phyloP scores from a whole-genome alignment of 345 rosid genomes.

The Eutrema yunnanense region DNA sequence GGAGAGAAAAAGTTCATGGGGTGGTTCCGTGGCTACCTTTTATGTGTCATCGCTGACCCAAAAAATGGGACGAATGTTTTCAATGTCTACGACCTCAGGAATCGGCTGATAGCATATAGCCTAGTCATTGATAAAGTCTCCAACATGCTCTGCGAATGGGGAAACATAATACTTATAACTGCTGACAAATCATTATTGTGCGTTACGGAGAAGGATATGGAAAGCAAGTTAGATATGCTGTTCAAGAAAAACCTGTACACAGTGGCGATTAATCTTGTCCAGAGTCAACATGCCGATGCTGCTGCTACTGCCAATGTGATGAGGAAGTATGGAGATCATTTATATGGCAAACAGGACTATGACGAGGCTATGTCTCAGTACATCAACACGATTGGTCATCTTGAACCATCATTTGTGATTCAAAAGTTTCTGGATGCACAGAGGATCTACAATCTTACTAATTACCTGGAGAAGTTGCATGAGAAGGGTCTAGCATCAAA shows the following conservation, averaged over 20 bases:
- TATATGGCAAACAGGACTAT: conserved; percentile 89
- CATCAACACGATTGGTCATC: conserved; percentile 86
- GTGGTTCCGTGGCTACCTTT: conserved; percentile 93
- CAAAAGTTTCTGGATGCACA: conserved; percentile 98
- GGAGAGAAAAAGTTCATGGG: conserved; percentile 92
- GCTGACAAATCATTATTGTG: conserved; percentile 69
- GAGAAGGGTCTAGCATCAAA: conserved; percentile 99
- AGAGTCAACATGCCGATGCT: conserved; percentile 97
- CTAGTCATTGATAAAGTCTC: conserved; percentile 76
- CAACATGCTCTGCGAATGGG: conserved; percentile 97
- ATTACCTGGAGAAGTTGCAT: conserved; percentile 88
- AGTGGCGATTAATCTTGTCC: conserved; percentile 94
- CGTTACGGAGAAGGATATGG: conserved; percentile 97
- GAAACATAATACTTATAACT: conserved; percentile 74
- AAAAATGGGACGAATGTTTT: conserved; percentile 64
- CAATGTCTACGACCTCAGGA: conserved; percentile 88
- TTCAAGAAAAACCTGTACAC: conserved; percentile 94
- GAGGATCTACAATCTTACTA: conserved; percentile 96
- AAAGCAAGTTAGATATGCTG: conserved; percentile 97
- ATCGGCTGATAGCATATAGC: conserved; percentile 85
- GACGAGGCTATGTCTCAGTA: conserved; percentile 97
- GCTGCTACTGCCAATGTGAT: conserved; percentile 97
- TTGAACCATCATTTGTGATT: conserved; percentile 97
- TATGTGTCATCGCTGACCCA: conserved; percentile 87
- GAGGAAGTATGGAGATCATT: conserved; percentile 96